These are phyloP conservation scores for Penicillium sp. DNA, from an alignment of 2,329 filamentous ascomycete genomes.

Conservation along the genomic window DNA sequence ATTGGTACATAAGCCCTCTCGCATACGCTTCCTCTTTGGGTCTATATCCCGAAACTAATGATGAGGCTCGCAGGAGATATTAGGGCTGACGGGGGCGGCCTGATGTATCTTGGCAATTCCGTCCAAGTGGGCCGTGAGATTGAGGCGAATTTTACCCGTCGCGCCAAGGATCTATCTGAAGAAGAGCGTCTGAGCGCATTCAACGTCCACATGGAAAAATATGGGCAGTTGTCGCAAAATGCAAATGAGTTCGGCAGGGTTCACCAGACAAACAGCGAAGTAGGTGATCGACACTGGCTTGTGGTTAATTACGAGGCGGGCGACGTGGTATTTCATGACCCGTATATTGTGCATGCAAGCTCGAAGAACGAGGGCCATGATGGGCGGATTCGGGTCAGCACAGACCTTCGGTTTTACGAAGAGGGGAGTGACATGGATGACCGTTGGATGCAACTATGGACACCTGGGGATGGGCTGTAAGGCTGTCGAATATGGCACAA, in stretches of 20 bases:
- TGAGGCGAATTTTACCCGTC: slow-evolving; percentile 47
- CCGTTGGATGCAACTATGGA: slow-evolving; percentile 13
- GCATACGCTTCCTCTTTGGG: not conserved
- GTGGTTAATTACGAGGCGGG: slow-evolving; percentile 11
- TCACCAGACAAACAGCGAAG: not conserved
- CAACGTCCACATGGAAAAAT: slow-evolving; percentile 9
- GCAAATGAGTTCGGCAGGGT: not conserved
- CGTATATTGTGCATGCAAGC: slow-evolving; percentile 13
- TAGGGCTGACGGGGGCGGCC: slow-evolving; percentile 11
- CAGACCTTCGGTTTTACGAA: slow-evolving; percentile 11
- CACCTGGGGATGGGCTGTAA: slow-evolving; percentile 10
- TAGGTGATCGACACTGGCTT: slow-evolving; percentile 1
- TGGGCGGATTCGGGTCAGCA: slow-evolving; percentile 7
- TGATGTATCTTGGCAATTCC: slow-evolving; percentile 11
- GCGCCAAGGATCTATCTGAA: slow-evolving; percentile 4
- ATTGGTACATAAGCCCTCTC: slow-evolving; percentile 5
- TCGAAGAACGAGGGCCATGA: slow-evolving; percentile 3
- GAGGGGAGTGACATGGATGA: slow-evolving; percentile 11
- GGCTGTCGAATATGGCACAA: slow-evolving; percentile 8
- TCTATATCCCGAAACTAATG: not conserved
- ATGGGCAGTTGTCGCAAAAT: slow-evolving; percentile 4
- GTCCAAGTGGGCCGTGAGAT: slow-evolving; percentile 55
- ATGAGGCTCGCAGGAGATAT: slow-evolving; percentile 6
- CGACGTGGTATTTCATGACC: slow-evolving; percentile 9
- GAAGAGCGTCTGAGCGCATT: slow-evolving; percentile 7